Evolutionary conservation across 73 alveolate species (phyloP).

Genomic region (Uronychia setigera): DNA sequence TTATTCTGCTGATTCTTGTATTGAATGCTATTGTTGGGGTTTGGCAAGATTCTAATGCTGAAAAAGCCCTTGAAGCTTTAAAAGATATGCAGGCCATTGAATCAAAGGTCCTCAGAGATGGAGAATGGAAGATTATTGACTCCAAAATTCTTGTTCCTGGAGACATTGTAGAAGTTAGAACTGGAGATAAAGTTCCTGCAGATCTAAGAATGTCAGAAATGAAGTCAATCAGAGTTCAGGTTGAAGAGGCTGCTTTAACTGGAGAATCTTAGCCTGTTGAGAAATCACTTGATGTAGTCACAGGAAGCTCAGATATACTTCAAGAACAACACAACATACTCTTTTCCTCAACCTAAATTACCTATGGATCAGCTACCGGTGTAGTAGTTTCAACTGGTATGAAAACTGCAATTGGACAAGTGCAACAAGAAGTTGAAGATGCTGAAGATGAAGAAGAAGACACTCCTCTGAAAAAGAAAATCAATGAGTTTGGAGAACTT

Average conservation of each 20-base stretch:
- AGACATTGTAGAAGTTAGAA: slow-evolving; percentile 87
- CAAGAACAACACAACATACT: slow-evolving; percentile 75
- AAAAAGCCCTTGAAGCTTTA: slow-evolving; percentile 95
- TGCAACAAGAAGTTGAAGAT: slow-evolving; percentile 90
- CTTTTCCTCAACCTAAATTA: slow-evolving; percentile 86
- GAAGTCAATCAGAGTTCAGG: slow-evolving; percentile 87
- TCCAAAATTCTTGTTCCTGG: slow-evolving; percentile 94
- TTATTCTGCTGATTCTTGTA: slow-evolving; percentile 88
- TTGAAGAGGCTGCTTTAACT: slow-evolving; percentile 95
- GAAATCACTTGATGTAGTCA: slow-evolving; percentile 24
- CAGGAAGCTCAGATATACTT: slow-evolving; percentile 24
- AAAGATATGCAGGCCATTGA: slow-evolving; percentile 85
- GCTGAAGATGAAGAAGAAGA: slow-evolving; percentile 92
- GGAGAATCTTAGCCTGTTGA: slow-evolving; percentile 92
- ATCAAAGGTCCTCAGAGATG: slow-evolving; percentile 78
- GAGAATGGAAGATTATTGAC: slow-evolving; percentile 78
- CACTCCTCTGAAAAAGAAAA: slow-evolving; percentile 95
- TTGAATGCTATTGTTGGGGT: slow-evolving; percentile 93
- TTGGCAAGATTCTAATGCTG: slow-evolving; percentile 97
- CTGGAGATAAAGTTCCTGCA: slow-evolving; percentile 97
- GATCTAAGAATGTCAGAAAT: slow-evolving; percentile 87
- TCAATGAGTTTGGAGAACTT: slow-evolving; percentile 91
- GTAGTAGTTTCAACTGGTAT: slow-evolving; percentile 93
- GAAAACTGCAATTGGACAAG: slow-evolving; percentile 96
- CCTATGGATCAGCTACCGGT: slow-evolving; percentile 88